Base-by-base conservation (phyloP, 164 flowering plant species). In the Nymphaea colorata region DNA sequence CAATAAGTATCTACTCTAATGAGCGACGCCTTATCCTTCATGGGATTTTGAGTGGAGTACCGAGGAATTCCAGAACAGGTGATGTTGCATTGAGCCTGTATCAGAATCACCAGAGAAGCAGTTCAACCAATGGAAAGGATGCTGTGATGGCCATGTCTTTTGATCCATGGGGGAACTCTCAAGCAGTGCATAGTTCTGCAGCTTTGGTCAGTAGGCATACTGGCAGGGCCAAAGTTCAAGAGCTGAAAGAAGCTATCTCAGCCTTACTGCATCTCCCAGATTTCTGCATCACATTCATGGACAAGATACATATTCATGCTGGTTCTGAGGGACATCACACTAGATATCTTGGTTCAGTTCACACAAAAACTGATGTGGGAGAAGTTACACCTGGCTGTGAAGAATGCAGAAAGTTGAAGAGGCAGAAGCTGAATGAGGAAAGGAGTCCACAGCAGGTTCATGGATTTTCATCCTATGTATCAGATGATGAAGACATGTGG, bases 331-430 rank as follows among this genome's bases (percentile, higher is more conserved):
- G 80, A 57, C 77, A 72, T 79, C 69, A 71, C 14, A 86, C 83
- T 80, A 83, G 86, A 78, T 4, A 86, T 64, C 53, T 64, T 76
- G 86, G 81, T 64, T 77, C 82, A 67, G 18, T 43, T 68, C 64
- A 64, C 64, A 79, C 67, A 72, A 82, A 72, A 69, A 60, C 66
- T 14, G 89, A 89, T 59, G 8, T 42, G 10, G 69, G 64, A 42
- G 98, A 84, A 75, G 96, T 80, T 70, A 85, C 95, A 55, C 84
- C 84, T 78, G 94, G 92, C 5, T 95, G 98, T 81, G 98, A 92
- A 76, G 98, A 90, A 74, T 92, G 99, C 72, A 86, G 74, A 73
- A 84, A 77, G 69, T 85, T 75, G 44, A 95, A 95, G 77, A 84
- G 82, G 72, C 99, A 84, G 67, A 95, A 85, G 67, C 15, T 77